phyloP scores from a whole-genome alignment of 2,329 filamentous ascomycete species.

The Monosporascus sp. region DNA sequence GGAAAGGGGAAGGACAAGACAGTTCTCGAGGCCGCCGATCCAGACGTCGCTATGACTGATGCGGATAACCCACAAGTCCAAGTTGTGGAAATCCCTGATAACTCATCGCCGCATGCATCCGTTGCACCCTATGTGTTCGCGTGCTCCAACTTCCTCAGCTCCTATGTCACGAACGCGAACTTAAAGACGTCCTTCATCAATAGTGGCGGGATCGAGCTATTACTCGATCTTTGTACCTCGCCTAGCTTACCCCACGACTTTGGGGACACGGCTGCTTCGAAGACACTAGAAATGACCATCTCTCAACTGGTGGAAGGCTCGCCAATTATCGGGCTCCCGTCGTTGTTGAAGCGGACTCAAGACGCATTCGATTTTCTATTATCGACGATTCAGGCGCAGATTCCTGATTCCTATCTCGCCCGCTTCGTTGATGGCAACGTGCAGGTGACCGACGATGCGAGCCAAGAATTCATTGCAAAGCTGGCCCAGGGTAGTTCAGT shows the following conservation, averaged over 20 bases:
- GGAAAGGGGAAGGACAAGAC: conserved; percentile 36
- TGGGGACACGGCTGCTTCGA: conserved; percentile 60
- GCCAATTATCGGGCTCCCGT: conserved; percentile 75
- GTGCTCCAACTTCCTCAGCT: conserved; percentile 66
- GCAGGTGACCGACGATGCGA: conserved; percentile 24
- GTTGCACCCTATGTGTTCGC: conserved; percentile 70
- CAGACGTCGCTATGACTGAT: conserved; percentile 66
- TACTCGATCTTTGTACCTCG: conserved; percentile 79
- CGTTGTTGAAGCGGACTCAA: conserved; percentile 71
- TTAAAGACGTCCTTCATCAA: conserved; percentile 73
- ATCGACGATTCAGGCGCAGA: conserved; percentile 54
- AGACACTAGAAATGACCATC: conserved; percentile 68
- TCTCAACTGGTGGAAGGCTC: conserved; percentile 75
- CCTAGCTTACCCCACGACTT: conserved; percentile 75
- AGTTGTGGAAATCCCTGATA: conserved; percentile 11
- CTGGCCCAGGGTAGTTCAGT: conserved; percentile 66
- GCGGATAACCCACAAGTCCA: conserved; percentile 25
- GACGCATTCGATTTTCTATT: conserved; percentile 62
- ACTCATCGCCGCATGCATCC: conserved; percentile 24
- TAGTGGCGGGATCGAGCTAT: conserved; percentile 72
- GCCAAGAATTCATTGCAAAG: conserved; percentile 33
- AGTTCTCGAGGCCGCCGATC: conserved; percentile 26
- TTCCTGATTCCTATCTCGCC: conserved; percentile 64
- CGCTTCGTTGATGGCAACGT: conserved; percentile 50
- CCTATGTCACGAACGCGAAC: conserved; percentile 69